Percentiles rank a stretch among this genome's conserved stretches.
Evolutionary conservation across 2,329 filamentous ascomycete genomes (phyloP).

Genomic region (Metarhizium sp.): DNA sequence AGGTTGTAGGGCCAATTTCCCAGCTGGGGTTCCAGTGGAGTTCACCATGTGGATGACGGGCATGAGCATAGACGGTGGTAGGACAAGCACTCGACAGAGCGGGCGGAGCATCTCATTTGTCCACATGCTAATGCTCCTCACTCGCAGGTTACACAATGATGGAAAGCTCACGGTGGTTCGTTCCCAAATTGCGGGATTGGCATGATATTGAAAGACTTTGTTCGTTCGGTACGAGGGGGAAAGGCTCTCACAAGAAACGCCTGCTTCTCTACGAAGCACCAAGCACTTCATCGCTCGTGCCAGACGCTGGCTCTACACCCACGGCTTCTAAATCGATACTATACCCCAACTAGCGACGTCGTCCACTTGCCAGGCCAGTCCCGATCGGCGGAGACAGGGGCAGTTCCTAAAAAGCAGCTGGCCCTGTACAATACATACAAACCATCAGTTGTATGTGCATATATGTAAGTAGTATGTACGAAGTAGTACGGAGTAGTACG

Average conservation of each 20-base stretch:
- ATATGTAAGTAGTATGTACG: too few relatives aligned
- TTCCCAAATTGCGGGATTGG: neutral
- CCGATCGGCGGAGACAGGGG: neutral
- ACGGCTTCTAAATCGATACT: neutral
- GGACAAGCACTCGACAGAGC: conserved; percentile 1
- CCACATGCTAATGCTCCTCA: neutral
- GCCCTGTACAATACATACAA: neutral
- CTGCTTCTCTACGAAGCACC: neutral
- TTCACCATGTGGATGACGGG: conserved; percentile 8
- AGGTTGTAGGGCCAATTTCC: conserved; percentile 14
- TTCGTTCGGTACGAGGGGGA: neutral
- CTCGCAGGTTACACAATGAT: neutral
- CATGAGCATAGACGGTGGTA: conserved; percentile 5
- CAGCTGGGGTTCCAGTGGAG: conserved; percentile 9
- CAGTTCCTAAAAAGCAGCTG: neutral
- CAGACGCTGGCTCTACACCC: too few relatives aligned
- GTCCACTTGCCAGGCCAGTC: neutral
- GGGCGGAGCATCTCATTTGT: neutral
- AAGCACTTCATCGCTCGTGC: too few relatives aligned
- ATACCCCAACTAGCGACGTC: too few relatives aligned
- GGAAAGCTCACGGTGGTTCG: neutral
- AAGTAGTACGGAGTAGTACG: too few relatives aligned
- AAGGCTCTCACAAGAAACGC: neutral
- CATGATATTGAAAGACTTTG: neutral
- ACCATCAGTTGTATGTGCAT: neutral